Evolutionary conservation across 1,284 basidiomycete genomes (phyloP).

Genomic region (Puccinia coronata): DNA sequence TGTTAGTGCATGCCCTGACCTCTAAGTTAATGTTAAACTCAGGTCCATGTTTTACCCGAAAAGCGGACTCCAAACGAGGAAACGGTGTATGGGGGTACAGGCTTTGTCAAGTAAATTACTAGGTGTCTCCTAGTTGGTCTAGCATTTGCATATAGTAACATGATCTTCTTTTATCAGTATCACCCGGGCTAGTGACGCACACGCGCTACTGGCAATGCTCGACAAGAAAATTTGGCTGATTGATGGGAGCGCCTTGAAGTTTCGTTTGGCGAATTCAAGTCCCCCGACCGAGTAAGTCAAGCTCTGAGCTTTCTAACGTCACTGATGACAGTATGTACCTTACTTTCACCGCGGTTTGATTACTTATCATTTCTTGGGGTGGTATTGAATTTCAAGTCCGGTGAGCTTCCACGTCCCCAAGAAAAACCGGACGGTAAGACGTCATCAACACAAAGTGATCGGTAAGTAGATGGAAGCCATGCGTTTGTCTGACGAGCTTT

Average conservation of each 20-base stretch:
- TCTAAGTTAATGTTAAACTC: not conserved
- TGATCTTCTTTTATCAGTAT: conserved; percentile 9
- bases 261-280: conserved; percentile 44
- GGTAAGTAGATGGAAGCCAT: not conserved
- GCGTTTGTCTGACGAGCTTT: not conserved
- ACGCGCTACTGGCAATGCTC: conserved; percentile 33
- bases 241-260: conserved; percentile 43
- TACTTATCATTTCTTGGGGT: not conserved
- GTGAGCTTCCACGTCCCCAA: not conserved
- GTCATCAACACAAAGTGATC: conserved; percentile 45
- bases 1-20: not conserved
- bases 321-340: not conserved
- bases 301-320: not conserved
- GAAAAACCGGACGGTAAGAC: conserved; percentile 36
- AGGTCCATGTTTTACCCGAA: conserved; percentile 47
- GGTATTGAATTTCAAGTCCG: not conserved
- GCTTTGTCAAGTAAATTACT: conserved; percentile 40
- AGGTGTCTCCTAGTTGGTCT: not conserved
- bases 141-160: not conserved
- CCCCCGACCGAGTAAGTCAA: conserved; percentile 37
- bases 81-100: conserved; percentile 29
- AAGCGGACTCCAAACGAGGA: conserved; percentile 11
- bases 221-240: conserved; percentile 48
- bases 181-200: conserved; percentile 31
- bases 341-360: not conserved